Evolutionary conservation across 2,329 filamentous ascomycete species (phyloP), one percentile per base, ranked within the genome.

Genomic region (Colletotrichum caudatum): DNA sequence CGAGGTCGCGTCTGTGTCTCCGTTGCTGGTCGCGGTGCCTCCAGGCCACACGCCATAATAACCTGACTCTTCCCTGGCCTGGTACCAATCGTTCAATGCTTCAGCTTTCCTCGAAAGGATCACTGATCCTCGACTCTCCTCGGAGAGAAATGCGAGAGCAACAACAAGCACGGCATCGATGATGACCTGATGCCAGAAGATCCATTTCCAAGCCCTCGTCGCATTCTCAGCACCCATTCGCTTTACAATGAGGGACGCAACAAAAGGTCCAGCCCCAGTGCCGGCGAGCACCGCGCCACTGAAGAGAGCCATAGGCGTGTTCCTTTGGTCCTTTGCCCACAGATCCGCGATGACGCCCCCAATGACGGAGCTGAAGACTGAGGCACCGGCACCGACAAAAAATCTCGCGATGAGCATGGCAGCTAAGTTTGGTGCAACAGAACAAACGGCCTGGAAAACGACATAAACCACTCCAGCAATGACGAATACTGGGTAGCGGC

Each of bases 331-430:
- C 12, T 93, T 90, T 59, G 91, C 89, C 82, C 94, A 97, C 70
- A 97, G 88, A 77, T 98, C 95, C 62, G 92, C 92, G 51, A 98
- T 92, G 5, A 98, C 93, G 4, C 95, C 95, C n/a, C 95, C 95
- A 0, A 97, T 92, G 87, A 97, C 95, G 29, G 94, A 96, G 56
- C 92, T 94, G 78, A 97, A 97, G 0, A 87, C 90, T 60, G 91
- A 94, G 7, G 89, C 91, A 8, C 93, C 93, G n/a, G 90, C 89
- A 1, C 95, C 95, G 12, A 90, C 88, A 58, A 96, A 86, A 78
- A 97, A 93, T 1, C 95, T 89, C 0, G 91, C 88, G 2, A 94
- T 81, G 0, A 97, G 80, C 87, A 97, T 92, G 3, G 92, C 94
- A 0, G 88, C 88, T 73, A 93, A 89, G 2, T 88, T 88, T 0